Conservation (phyloP, 768 basidiomycete species). For the Tylopilus subfusipes region DNA sequence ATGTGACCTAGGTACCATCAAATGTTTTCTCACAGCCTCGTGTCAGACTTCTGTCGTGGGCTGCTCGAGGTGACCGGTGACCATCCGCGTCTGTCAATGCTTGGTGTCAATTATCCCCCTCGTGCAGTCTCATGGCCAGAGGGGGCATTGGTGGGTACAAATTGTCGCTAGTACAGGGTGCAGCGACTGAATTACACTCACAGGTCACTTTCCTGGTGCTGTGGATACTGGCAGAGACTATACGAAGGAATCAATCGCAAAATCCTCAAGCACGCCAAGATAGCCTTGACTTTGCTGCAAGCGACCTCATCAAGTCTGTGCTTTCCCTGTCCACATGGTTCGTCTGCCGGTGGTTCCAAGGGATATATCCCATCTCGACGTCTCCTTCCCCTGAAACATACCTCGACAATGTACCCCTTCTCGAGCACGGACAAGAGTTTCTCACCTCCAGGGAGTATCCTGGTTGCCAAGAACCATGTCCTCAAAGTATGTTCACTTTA, state of each 20-base stretch:
- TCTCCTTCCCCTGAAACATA: conserved; percentile 3
- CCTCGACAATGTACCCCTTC: conserved; percentile 4
- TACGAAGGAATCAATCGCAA: background rate
- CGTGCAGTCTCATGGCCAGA: background rate
- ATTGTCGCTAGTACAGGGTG: background rate
- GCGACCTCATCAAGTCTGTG: conserved; percentile 17
- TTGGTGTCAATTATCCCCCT: background rate
- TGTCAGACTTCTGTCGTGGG: background rate
- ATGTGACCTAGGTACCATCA: too few relatives aligned
- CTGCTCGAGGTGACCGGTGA: background rate
- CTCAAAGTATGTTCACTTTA: background rate
- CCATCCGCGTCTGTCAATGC: background rate
- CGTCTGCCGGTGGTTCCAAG: conserved; percentile 1
- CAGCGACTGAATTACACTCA: background rate
- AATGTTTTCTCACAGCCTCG: background rate
- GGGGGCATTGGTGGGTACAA: conserved; percentile 6
- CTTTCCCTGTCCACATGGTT: conserved; percentile 19
- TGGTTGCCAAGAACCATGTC: conserved; percentile 1
- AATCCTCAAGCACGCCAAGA: conserved; percentile 1
- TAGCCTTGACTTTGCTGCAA: conserved; percentile 18
- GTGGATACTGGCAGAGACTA: conserved; percentile 14
- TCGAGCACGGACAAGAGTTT: conserved; percentile 6
- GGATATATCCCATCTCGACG: background rate
- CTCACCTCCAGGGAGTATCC: background rate
- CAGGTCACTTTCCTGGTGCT: conserved; percentile 16